Evolutionary conservation across 148 eudicot species (phyloP), one percentile per base, ranked within the genome.

Genomic region (Camellia lanceoleosa): DNA sequence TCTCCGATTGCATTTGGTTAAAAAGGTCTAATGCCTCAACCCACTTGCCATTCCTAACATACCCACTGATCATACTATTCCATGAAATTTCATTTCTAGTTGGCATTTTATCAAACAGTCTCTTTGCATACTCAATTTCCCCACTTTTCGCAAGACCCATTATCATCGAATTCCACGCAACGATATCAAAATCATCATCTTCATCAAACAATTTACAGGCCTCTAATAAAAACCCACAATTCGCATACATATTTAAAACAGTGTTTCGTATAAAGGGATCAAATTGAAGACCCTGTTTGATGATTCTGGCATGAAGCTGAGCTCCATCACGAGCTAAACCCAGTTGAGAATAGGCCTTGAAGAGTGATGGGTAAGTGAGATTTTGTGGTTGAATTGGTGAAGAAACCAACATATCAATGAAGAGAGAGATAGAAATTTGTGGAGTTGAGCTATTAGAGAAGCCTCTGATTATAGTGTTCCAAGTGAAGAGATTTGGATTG

Each of bases 11-110:
- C 92, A 88, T 90, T 78, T 68, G 71, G 18, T 43, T 58, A 41
- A 86, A 88, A 75, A 88, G 83, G 47, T 82, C 83, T 47, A 90
- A 71, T 61, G 90, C 91, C 78, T 88, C 86, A 51, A 49, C 41
- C 60, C 78, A 79, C 64, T 80, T 77, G 5, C 82, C 91, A 68
- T 88, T 86, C 70, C 88, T 83, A 38, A 87, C 91, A 77, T 74
- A 88, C 78, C 88, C 93, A 85, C 91, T 90, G 6, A 90, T 90
- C 86, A 90, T 88, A 67, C 87, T 85, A 79, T 88, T 87, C 93
- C 91, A 90, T 6, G 88, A 88, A 75, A 88, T 71, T 15, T 76
- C 84, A 68, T 82, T 88, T 73, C 82, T 83, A 18, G 10, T 10
- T 38, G 87, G 89, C 89, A 90, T 82, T 61, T 82, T 77, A 73